Conservation (phyloP, 345 rosid species). For the Eutrema heterophyllum region DNA sequence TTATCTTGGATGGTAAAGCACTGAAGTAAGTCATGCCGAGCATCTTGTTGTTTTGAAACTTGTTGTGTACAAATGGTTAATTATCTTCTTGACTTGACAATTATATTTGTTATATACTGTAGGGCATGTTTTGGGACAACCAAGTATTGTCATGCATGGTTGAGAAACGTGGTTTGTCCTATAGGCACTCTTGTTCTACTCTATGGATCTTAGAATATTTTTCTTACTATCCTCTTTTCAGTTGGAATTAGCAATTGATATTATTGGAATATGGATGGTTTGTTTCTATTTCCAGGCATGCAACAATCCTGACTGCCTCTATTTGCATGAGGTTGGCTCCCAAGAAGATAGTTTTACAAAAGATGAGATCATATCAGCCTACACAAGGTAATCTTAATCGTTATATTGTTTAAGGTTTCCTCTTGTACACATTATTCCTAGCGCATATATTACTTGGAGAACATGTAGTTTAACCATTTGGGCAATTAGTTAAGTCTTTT, state of each 20-base stretch:
- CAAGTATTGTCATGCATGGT: slow-evolving; percentile 97
- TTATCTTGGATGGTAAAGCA: slow-evolving; percentile 74
- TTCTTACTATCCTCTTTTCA: background rate
- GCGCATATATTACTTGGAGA: background rate
- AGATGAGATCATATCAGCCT: slow-evolving; percentile 83
- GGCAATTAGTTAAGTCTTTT: background rate
- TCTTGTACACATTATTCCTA: background rate
- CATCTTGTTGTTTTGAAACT: background rate
- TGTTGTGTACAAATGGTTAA: background rate
- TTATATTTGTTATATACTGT: slow-evolving; percentile 5
- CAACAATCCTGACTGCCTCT: slow-evolving; percentile 89
- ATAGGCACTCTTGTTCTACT: background rate
- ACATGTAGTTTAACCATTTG: too few species aligned
- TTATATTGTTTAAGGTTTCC: background rate
- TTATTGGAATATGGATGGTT: background rate
- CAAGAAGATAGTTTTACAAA: slow-evolving; percentile 94
- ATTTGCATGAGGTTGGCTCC: slow-evolving; percentile 90
- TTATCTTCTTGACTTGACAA: background rate
- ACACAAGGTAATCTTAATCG: slow-evolving; percentile 52
- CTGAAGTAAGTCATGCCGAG: slow-evolving; percentile 41
- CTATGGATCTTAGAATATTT: background rate
- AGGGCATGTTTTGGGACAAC: slow-evolving; percentile 98
- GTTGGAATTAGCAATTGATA: background rate
- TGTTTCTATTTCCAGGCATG: slow-evolving; percentile 56
- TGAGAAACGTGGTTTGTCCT: slow-evolving; percentile 66